A percentile compares a stretch with the other conserved stretches of the same genome.
phyloP scores from a whole-genome alignment of 2,329 filamentous ascomycete genomes.

The Ceratocystis eucalypticola region DNA sequence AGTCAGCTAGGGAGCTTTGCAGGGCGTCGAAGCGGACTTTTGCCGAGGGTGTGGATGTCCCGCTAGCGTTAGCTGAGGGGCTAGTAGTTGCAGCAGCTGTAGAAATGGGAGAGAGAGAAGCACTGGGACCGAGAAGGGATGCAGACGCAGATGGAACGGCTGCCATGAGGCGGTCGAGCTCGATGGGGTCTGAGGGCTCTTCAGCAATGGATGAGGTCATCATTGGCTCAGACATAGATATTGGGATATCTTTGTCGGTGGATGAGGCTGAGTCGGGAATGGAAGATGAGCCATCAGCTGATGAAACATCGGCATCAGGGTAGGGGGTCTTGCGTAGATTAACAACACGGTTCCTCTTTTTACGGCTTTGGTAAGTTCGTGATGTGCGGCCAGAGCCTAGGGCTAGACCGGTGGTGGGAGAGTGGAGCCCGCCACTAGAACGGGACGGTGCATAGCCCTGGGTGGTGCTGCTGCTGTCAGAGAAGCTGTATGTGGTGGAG shows the following conservation, averaged over 20 bases:
- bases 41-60: neutral
- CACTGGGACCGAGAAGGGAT: neutral
- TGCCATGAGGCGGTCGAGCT: constrained; percentile 23
- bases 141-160: neutral
- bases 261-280: constrained; percentile 23
- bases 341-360: constrained; percentile 73
- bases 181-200: constrained; percentile 38
- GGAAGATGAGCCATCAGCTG: constrained; percentile 30
- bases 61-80: neutral
- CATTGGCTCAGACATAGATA: constrained; percentile 49
- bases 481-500: constrained; percentile 58
- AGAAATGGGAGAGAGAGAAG: neutral
- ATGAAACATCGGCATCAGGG: constrained; percentile 32
- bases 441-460: constrained; percentile 42
- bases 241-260: constrained; percentile 30
- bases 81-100: neutral
- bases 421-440: constrained; percentile 30
- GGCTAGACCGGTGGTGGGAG: constrained; percentile 39
- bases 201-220: constrained; percentile 44
- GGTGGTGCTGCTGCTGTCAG: constrained; percentile 51
- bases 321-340: constrained; percentile 54
- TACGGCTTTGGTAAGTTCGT: constrained; percentile 50
- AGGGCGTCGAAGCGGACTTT: constrained; percentile 15
- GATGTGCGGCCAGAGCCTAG: constrained; percentile 46
- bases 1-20: neutral